These are phyloP conservation scores for Nemania abortiva DNA, from an alignment of 2,329 filamentous ascomycete genomes.

Conservation along the genomic window DNA sequence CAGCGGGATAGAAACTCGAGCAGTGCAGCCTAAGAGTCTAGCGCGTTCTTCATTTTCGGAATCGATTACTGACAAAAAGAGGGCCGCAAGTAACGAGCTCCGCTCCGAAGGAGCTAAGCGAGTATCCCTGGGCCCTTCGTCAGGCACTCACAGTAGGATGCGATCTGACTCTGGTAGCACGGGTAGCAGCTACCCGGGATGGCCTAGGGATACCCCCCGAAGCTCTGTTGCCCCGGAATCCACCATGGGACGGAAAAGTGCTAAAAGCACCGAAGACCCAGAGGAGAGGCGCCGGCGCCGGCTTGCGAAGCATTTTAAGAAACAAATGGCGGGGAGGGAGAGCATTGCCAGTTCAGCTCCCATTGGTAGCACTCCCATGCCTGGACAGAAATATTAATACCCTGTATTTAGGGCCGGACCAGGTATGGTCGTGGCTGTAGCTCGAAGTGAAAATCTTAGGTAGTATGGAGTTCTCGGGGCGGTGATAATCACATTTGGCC, in stretches of 20 bases:
- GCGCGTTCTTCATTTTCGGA: slow-evolving; percentile 37
- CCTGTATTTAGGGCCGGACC: neutral
- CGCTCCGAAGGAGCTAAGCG: slow-evolving; percentile 29
- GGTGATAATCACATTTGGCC: slow-evolving; percentile 6
- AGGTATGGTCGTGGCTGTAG: neutral
- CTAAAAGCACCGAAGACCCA: slow-evolving; percentile 16
- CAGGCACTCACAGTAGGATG: neutral
- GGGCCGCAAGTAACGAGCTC: slow-evolving; percentile 25
- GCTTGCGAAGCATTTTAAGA: slow-evolving; percentile 36
- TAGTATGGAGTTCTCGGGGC: slow-evolving; percentile 23
- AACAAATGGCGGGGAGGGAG: slow-evolving; percentile 21
- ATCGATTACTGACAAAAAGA: slow-evolving; percentile 33
- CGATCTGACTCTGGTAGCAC: slow-evolving; percentile 25
- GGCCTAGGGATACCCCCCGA: neutral
- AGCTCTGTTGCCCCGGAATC: slow-evolving; percentile 13
- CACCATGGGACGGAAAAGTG: neutral
- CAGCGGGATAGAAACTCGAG: slow-evolving; percentile 17
- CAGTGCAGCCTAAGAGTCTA: slow-evolving; percentile 10
- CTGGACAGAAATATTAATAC: slow-evolving; percentile 38
- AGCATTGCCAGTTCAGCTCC: slow-evolving; percentile 35
- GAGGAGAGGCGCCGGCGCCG: slow-evolving; percentile 32
- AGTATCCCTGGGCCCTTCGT: slow-evolving; percentile 5
- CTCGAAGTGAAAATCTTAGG: neutral
- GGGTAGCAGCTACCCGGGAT: slow-evolving; percentile 20
- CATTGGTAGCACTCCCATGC: slow-evolving; percentile 40